A percentile compares a stretch with the other conserved stretches of the same genome.
Evolutionary conservation across 2,329 filamentous ascomycete species (phyloP).

Genomic region (Colletotrichum zoysiae): DNA sequence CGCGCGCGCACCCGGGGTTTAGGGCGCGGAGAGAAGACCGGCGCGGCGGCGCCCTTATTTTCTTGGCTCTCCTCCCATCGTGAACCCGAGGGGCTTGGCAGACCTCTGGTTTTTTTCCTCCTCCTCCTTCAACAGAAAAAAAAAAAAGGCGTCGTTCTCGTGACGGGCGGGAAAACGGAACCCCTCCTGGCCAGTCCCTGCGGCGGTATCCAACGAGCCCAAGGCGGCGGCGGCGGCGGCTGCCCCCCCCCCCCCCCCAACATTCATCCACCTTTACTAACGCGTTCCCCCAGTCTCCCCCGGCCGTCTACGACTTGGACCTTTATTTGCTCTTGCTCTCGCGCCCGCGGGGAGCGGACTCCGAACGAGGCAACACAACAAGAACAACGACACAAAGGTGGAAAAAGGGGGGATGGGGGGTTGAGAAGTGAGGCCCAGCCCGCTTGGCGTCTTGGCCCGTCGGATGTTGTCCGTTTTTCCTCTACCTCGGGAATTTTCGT

Average conservation of each 20-base stretch:
- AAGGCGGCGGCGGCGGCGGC: too few relatives aligned
- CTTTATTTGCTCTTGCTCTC: too few relatives aligned
- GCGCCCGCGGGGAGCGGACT: neutral
- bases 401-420: too few relatives aligned
- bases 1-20: too few relatives aligned
- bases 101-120: neutral
- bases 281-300: too few relatives aligned
- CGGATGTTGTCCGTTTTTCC: neutral
- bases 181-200: too few relatives aligned
- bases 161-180: neutral
- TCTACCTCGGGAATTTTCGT: too few relatives aligned
- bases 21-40: constrained; percentile 19
- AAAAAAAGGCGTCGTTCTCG: neutral
- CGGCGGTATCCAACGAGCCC: neutral
- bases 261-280: too few relatives aligned
- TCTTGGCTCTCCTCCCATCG: neutral
- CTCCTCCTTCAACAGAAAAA: neutral
- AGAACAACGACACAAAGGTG: neutral
- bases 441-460: neutral
- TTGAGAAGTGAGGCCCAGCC: neutral
- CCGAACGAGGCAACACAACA: too few relatives aligned
- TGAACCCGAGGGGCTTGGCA: constrained; percentile 20
- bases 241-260: too few relatives aligned
- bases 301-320: too few relatives aligned
- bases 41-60: too few relatives aligned